These are phyloP conservation scores for Fagus crenata DNA, from an alignment of 306 rosid species.

Conservation along the genomic window DNA sequence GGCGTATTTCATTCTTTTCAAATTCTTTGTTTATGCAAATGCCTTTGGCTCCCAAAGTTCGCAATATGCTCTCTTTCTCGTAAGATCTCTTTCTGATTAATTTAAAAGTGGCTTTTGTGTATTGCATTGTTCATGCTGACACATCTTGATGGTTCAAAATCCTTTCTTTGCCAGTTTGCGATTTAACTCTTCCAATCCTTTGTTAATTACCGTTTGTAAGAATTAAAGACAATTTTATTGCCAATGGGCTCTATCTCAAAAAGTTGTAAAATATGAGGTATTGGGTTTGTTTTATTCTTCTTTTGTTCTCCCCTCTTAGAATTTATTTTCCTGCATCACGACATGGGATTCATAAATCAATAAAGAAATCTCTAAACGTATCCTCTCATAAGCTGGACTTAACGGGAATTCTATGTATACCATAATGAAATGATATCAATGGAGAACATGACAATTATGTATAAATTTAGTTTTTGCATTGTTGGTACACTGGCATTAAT, in stretches of 20 bases:
- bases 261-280: too few relatives aligned
- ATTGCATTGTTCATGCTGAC: constrained; percentile 15
- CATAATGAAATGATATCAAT: neutral
- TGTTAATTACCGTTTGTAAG: neutral
- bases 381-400: neutral
- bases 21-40: constrained; percentile 95
- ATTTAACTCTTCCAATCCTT: neutral
- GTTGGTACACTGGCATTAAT: neutral
- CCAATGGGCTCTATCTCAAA: neutral
- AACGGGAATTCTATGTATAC: neutral
- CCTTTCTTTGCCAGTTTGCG: constrained; percentile 11
- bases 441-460: neutral
- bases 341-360: too few relatives aligned
- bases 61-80: constrained; percentile 99
- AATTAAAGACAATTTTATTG: neutral
- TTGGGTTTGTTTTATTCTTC: too few relatives aligned
- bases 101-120: neutral
- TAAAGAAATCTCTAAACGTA: too few relatives aligned
- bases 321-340: too few relatives aligned
- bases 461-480: neutral
- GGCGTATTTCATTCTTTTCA: constrained; percentile 92
- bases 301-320: too few relatives aligned
- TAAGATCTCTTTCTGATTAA: constrained; percentile 38
- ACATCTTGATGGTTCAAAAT: constrained; percentile 12
- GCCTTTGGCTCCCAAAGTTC: constrained; percentile 97